These are phyloP conservation scores for Lithospermum erythrorhizon DNA, from an alignment of 257 asterid species.

Conservation along the genomic window DNA sequence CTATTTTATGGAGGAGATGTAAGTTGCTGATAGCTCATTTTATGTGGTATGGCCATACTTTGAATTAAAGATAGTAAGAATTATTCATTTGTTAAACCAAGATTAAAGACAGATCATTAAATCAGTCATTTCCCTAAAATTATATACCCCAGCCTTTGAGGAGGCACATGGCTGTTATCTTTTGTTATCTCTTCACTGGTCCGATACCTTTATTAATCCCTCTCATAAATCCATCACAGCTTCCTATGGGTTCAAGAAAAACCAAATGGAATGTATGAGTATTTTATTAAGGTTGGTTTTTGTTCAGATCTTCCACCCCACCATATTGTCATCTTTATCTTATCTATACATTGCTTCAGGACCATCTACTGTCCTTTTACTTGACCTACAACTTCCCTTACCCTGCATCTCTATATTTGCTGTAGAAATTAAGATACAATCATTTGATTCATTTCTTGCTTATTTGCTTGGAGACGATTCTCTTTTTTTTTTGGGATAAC, in stretches of 20 bases:
- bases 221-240: constrained; percentile 51
- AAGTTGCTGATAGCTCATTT: too few species aligned
- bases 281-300: constrained; percentile 66
- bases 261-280: constrained; percentile 74
- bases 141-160: too few species aligned
- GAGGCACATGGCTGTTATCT: too few species aligned
- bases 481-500: not conserved
- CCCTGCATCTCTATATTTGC: not conserved
- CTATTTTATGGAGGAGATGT: too few species aligned
- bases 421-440: not conserved
- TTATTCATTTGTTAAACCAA: too few species aligned
- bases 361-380: not conserved
- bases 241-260: constrained; percentile 49
- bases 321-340: too few species aligned
- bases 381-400: not conserved
- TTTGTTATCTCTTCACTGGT: not conserved
- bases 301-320: not conserved
- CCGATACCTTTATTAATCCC: too few species aligned
- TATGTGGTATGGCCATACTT: not conserved
- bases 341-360: not conserved
- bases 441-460: not conserved
- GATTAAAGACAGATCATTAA: too few species aligned
- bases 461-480: not conserved
- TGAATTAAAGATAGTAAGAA: too few species aligned
- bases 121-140: too few species aligned